Percentiles rank a stretch among this genome's conserved stretches.
Evolutionary conservation across 768 basidiomycete genomes (phyloP).

Genomic region (Suillus occidentalis): DNA sequence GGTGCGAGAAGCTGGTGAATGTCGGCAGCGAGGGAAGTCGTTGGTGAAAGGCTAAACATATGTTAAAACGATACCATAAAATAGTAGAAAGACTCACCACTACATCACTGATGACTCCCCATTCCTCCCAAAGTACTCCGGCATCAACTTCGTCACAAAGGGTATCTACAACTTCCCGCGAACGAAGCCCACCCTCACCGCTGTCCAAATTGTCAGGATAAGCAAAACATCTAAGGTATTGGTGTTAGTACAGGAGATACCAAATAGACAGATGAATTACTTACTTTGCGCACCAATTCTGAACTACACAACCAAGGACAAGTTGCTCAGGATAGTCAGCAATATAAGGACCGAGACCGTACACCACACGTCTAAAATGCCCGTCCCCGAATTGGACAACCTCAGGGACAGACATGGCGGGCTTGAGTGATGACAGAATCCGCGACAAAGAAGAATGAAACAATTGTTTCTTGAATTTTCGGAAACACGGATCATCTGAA

Average conservation of each 20-base stretch:
- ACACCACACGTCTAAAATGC: neutral
- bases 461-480: too few relatives aligned
- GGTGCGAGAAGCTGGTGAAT: neutral
- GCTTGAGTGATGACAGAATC: too few relatives aligned
- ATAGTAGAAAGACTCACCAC: neutral
- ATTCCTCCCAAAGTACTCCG: neutral
- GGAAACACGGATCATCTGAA: too few relatives aligned
- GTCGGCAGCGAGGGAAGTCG: neutral
- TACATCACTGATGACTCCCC: neutral
- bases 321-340: neutral
- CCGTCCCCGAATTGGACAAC: too few relatives aligned
- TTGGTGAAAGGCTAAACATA: neutral
- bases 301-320: constrained; percentile 16
- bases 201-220: neutral
- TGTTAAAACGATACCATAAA: neutral
- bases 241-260: neutral
- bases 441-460: too few relatives aligned
- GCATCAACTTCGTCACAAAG: neutral
- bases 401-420: too few relatives aligned
- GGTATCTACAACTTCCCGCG: neutral
- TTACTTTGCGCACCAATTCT: constrained; percentile 38
- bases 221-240: neutral
- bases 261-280: neutral
- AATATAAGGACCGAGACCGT: neutral
- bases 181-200: neutral